Conservation (phyloP, 306 rosid species). For the Astragalus membranaceus region DNA sequence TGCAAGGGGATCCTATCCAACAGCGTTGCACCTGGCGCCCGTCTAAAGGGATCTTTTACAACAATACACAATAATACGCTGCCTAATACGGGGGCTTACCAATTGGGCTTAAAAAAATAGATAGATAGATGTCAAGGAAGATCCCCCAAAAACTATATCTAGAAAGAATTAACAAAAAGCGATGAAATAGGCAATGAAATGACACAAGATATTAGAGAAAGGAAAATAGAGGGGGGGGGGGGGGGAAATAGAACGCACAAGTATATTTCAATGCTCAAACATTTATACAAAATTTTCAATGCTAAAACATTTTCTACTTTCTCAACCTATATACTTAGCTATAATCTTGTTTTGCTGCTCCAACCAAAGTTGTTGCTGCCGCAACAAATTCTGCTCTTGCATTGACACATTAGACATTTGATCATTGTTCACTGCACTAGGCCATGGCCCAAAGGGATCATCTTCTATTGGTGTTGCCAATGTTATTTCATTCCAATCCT, state of each 20-base stretch:
- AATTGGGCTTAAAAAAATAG: too few relatives aligned
- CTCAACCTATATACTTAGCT: slow-evolving; percentile 39
- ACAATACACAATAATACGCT: too few relatives aligned
- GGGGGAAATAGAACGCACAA: not conserved
- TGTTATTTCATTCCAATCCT: not conserved
- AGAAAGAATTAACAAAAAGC: too few relatives aligned
- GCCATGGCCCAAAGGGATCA: slow-evolving; percentile 56
- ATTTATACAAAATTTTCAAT: too few relatives aligned
- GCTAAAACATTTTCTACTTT: not conserved
- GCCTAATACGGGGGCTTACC: too few relatives aligned
- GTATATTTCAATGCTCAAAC: not conserved
- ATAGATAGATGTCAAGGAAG: too few relatives aligned
- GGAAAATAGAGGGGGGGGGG: not conserved
- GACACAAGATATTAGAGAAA: not conserved
- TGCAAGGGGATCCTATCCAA: too few relatives aligned
- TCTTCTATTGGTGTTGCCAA: not conserved
- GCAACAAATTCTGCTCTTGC: slow-evolving; percentile 31
- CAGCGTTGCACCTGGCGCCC: too few relatives aligned
- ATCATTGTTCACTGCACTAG: not conserved
- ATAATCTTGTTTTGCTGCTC: slow-evolving; percentile 81
- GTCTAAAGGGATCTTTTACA: too few relatives aligned
- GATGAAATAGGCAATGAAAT: not conserved
- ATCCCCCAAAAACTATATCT: too few relatives aligned
- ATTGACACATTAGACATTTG: slow-evolving; percentile 9
- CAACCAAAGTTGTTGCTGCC: slow-evolving; percentile 55